Evolutionary conservation across 2,329 filamentous ascomycete genomes (phyloP).

Genomic region (Diaporthe vaccinii): DNA sequence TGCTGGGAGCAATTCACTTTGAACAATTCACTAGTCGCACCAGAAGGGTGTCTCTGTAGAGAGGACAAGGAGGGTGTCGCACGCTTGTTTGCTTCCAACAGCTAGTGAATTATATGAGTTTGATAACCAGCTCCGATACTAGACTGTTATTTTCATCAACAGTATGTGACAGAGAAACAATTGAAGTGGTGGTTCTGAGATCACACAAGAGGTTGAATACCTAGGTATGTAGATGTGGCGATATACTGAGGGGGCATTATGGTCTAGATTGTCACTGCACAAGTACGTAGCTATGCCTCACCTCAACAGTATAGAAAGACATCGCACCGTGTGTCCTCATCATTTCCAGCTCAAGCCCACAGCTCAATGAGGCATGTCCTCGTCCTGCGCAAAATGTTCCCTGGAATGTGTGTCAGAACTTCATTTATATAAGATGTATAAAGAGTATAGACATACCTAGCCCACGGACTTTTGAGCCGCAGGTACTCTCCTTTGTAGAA

Average conservation of each 20-base stretch:
- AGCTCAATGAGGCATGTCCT: constrained; percentile 31
- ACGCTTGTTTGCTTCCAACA: neutral
- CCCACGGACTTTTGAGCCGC: constrained; percentile 53
- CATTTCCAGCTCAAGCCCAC: neutral
- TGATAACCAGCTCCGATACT: no score
- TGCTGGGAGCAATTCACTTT: neutral
- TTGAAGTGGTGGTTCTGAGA: neutral
- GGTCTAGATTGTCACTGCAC: neutral
- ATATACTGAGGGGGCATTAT: no score
- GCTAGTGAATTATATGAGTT: no score
- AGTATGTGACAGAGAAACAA: neutral
- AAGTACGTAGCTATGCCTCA: neutral
- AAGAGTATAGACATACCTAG: neutral
- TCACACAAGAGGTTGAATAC: no score
- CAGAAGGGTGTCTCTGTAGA: neutral
- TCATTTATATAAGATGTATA: accelerated
- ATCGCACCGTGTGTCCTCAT: neutral
- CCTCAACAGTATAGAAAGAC: no score
- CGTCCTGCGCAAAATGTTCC: constrained; percentile 37
- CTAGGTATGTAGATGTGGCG: neutral
- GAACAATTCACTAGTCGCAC: neutral
- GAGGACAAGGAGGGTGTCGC: neutral
- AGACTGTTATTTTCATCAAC: no score
- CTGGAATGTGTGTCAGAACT: neutral
- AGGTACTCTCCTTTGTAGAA: constrained; percentile 62